Evolutionary conservation across 306 rosid species (phyloP).

Genomic region (Biancaea sappan): DNA sequence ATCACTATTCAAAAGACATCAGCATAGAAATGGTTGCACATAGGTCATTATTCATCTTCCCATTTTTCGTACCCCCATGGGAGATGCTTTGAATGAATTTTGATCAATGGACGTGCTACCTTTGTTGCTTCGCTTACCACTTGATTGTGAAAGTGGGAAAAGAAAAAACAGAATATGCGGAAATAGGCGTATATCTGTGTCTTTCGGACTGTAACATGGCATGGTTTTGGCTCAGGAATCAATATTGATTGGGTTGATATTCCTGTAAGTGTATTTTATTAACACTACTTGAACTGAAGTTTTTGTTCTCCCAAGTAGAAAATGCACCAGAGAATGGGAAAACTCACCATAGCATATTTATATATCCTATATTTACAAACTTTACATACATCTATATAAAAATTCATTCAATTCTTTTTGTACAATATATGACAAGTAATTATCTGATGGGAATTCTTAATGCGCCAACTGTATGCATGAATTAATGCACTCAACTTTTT

Average conservation of each 20-base stretch:
- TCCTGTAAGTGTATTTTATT: constrained; percentile 15
- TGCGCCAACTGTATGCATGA: no score
- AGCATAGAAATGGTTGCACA: constrained; percentile 20
- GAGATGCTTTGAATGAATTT: constrained; percentile 26
- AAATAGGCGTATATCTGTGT: constrained; percentile 26
- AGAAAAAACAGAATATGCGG: background rate
- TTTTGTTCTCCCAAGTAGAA: constrained; percentile 13
- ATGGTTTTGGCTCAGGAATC: constrained; percentile 15
- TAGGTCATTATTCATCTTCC: constrained; percentile 35
- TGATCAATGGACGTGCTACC: constrained; percentile 30
- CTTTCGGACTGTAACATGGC: constrained; percentile 31
- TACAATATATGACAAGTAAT: no score
- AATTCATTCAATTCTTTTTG: no score
- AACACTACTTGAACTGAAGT: background rate
- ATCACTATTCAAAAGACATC: background rate
- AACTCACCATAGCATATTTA: background rate
- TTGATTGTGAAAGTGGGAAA: constrained; percentile 16
- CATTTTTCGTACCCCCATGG: constrained; percentile 19
- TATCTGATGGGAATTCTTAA: no score
- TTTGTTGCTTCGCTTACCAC: constrained; percentile 38
- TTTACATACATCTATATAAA: no score
- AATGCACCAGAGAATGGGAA: constrained; percentile 18
- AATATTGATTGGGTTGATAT: constrained; percentile 25
- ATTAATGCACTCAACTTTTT: no score
- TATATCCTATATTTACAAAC: no score